phyloP scores from a whole-genome alignment of 2,329 filamentous ascomycete genomes.

The Fragosphaeria purpurea region DNA sequence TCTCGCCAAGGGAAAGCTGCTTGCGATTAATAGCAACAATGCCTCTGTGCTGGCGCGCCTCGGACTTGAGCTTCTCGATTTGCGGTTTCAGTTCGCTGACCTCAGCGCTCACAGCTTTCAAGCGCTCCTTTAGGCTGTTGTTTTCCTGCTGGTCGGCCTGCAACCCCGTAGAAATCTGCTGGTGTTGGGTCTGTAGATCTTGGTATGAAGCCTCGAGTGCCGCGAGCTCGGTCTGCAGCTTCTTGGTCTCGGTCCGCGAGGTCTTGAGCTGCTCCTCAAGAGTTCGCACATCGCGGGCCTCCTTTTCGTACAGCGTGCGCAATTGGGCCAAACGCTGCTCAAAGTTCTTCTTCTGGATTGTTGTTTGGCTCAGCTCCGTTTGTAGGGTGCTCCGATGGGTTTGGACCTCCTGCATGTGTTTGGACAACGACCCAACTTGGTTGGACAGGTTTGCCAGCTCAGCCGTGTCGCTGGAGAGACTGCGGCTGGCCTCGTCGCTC shows the following conservation, averaged over 20 bases:
- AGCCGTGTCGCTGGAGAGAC: conserved; percentile 76
- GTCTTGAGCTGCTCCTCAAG: conserved; percentile 73
- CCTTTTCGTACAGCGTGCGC: conserved; percentile 81
- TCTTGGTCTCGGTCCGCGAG: conserved; percentile 71
- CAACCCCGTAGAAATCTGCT: conserved; percentile 61
- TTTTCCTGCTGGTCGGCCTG: conserved; percentile 89
- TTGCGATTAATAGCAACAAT: conserved; percentile 98
- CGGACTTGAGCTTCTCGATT: conserved; percentile 84
- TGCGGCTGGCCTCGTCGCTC: conserved; percentile 80
- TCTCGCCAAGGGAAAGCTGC: conserved; percentile 81
- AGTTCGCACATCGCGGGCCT: conserved; percentile 74
- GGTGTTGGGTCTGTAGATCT: conserved; percentile 75
- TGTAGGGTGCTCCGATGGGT: conserved; percentile 70
- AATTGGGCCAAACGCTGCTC: conserved; percentile 82
- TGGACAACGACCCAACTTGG: conserved; percentile 81
- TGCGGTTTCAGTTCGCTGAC: conserved; percentile 77
- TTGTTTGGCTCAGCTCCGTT: conserved; percentile 71
- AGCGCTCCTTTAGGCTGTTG: conserved; percentile 72
- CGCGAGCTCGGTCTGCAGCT: conserved; percentile 73
- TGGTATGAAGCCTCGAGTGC: conserved; percentile 71
- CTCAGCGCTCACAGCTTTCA: conserved; percentile 72
- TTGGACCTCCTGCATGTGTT: conserved; percentile 90
- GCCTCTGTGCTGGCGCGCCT: conserved; percentile 90
- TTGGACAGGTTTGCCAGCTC: conserved; percentile 95
- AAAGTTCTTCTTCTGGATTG: conserved; percentile 83